These are phyloP conservation scores for Cryptosporidium felis DNA, from an alignment of 169 alveolate genomes.

Conservation along the genomic window DNA sequence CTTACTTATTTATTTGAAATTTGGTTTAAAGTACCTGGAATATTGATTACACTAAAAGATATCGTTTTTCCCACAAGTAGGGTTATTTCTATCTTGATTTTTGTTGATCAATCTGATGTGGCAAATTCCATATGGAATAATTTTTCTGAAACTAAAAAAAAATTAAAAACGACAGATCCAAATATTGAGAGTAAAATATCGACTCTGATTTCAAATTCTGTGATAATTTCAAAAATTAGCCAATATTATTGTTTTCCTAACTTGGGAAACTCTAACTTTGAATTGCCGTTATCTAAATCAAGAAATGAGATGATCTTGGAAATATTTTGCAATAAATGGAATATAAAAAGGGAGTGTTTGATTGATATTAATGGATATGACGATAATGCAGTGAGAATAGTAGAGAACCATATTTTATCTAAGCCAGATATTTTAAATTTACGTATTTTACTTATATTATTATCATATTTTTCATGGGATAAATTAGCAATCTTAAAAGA, in stretches of 20 bases:
- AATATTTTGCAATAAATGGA: conserved; percentile 47
- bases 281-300: not conserved
- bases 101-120: conserved; percentile 20
- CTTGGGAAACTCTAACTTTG: not conserved
- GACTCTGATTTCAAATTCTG: not conserved
- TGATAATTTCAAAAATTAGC: not conserved
- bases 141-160: not conserved
- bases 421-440: not conserved
- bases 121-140: not conserved
- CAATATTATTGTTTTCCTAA: not conserved
- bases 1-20: conserved; percentile 21
- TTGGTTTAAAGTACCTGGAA: conserved; percentile 35
- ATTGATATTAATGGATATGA: not conserved
- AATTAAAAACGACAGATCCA: not conserved
- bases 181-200: not conserved
- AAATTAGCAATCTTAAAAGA: not conserved
- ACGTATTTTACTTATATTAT: not conserved
- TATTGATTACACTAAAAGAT: conserved; percentile 19
- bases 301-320: conserved; percentile 47
- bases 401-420: not conserved
- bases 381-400: not conserved
- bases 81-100: not conserved
- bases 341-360: not conserved
- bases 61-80: not conserved
- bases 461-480: conserved; percentile 7